These are phyloP conservation scores for Lepiota brunneoincarnata DNA, from an alignment of 768 basidiomycete genomes.

Conservation along the genomic window DNA sequence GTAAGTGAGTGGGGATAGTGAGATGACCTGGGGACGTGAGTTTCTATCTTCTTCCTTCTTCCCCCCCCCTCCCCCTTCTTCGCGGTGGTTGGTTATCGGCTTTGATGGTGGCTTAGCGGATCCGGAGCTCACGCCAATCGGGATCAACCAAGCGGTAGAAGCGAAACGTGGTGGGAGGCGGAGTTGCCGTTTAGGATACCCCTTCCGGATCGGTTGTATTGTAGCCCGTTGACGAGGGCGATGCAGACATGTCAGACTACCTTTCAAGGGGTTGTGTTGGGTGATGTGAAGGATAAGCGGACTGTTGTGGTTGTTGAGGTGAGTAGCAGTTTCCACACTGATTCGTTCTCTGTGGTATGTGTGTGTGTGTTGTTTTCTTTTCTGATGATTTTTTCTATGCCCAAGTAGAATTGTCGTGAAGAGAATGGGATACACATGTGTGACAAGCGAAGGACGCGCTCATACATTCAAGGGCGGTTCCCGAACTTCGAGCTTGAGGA, in stretches of 20 bases:
- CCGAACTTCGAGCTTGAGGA: constrained; percentile 54
- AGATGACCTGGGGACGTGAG: constrained; percentile 74
- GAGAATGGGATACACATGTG: constrained; percentile 69
- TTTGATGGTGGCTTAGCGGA: constrained; percentile 44
- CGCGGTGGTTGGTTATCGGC: neutral
- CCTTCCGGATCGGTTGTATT: constrained; percentile 54
- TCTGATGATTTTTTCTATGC: neutral
- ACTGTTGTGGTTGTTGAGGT: constrained; percentile 56
- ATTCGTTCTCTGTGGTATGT: too few species aligned
- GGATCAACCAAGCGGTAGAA: constrained; percentile 51
- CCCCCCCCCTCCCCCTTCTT: too few species aligned
- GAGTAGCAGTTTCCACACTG: too few species aligned
- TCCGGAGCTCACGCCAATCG: constrained; percentile 57
- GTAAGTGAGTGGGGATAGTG: constrained; percentile 62
- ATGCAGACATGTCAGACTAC: constrained; percentile 53
- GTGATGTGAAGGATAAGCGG: constrained; percentile 21
- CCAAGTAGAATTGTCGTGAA: constrained; percentile 62
- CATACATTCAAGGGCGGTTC: constrained; percentile 45
- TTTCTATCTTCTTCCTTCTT: constrained; percentile 15
- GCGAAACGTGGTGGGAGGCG: constrained; percentile 44
- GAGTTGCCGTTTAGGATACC: constrained; percentile 46
- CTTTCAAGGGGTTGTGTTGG: constrained; percentile 34
- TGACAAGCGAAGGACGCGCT: constrained; percentile 46
- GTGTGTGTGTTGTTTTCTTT: too few species aligned
- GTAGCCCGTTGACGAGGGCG: constrained; percentile 63